These are phyloP conservation scores for Ambrosiella cleistominuta DNA, from an alignment of 2,329 filamentous ascomycete genomes.

Conservation along the genomic window DNA sequence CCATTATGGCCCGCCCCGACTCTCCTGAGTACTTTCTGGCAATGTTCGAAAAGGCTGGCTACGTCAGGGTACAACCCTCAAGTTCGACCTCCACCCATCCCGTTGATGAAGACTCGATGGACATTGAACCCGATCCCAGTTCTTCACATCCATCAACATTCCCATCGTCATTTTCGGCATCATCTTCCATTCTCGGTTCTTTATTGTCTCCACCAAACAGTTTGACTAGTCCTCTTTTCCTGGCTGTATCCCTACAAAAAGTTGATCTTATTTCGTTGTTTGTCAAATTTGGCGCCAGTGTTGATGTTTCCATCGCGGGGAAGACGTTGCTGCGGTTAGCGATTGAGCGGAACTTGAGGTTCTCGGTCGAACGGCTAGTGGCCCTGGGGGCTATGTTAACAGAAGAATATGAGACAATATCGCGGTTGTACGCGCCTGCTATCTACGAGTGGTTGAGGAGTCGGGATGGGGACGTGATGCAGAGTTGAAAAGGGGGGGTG, in stretches of 20 bases:
- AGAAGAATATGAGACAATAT: neutral
- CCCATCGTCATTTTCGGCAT: no score
- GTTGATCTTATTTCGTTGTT: neutral
- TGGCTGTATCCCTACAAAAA: neutral
- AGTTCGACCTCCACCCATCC: neutral
- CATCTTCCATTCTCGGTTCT: neutral
- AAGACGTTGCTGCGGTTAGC: neutral
- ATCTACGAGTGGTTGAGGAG: neutral
- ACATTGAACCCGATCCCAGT: neutral
- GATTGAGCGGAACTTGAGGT: neutral
- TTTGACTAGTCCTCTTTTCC: neutral
- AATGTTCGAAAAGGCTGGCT: neutral
- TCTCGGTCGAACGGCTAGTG: neutral
- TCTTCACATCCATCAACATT: neutral
- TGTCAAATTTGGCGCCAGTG: neutral
- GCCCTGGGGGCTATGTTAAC: neutral
- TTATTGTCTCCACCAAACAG: neutral
- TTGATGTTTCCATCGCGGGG: neutral
- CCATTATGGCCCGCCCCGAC: neutral
- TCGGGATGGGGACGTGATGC: neutral
- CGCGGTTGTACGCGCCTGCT: neutral
- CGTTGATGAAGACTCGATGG: neutral
- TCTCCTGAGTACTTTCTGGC: neutral
- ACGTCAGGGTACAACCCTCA: neutral
- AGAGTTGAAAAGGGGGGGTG: no score